These are phyloP conservation scores for Kwoniella shivajii DNA, from an alignment of 1,284 basidiomycete genomes.

Conservation along the genomic window DNA sequence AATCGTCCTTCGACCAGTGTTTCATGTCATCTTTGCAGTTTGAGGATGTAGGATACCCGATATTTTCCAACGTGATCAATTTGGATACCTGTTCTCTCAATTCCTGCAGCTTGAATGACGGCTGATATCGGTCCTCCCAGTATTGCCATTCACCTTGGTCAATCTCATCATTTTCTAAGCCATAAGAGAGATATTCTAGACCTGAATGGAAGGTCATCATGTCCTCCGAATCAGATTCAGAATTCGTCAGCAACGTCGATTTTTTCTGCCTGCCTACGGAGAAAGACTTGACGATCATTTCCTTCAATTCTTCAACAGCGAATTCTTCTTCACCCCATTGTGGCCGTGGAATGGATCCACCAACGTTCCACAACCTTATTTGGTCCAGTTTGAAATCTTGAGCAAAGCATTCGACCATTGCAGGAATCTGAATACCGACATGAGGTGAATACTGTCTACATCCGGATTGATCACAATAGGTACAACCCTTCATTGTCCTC, in stretches of 20 bases:
- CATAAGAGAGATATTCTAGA: not conserved
- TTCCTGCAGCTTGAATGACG: not conserved
- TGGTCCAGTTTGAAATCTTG: not conserved
- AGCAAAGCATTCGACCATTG: slow-evolving; percentile 2
- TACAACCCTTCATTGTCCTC: slow-evolving; percentile 4
- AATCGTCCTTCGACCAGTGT: not conserved
- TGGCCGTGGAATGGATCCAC: not conserved
- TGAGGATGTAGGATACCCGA: too few species aligned
- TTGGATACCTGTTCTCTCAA: not conserved
- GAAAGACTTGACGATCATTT: not conserved
- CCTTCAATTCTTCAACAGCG: not conserved
- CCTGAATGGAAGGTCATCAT: slow-evolving; percentile 3
- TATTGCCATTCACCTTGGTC: not conserved
- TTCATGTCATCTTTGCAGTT: too few species aligned
- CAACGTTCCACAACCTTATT: slow-evolving; percentile 12
- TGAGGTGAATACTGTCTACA: slow-evolving; percentile 12
- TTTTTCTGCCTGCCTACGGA: not conserved
- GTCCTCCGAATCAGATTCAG: not conserved
- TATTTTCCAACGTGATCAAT: not conserved
- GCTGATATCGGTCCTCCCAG: not conserved
- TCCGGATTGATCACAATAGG: slow-evolving; percentile 12
- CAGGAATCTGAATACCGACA: slow-evolving; percentile 8
- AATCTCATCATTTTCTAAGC: not conserved
- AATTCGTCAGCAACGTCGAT: too few species aligned
- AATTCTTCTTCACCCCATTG: not conserved